Conservation (phyloP, 2,329 filamentous ascomycete genomes). For the Pleurostoma richardsiae region DNA sequence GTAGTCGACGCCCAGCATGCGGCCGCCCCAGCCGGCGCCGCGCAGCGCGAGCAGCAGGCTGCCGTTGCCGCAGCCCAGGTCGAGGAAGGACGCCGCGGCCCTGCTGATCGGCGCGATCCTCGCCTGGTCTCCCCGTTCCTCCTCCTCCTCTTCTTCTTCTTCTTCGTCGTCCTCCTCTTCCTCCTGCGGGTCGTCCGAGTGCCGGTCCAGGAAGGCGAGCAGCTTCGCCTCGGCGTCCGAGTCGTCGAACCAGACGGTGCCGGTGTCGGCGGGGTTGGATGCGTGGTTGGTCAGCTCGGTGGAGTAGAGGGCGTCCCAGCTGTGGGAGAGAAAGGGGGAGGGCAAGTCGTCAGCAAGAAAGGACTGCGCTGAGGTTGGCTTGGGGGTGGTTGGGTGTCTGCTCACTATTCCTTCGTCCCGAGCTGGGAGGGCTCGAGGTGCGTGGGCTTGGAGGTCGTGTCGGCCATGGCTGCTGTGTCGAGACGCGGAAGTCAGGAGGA, state of each 20-base stretch:
- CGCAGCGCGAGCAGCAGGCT: slow-evolving; percentile 81
- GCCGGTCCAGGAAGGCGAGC: slow-evolving; percentile 56
- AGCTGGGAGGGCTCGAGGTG: slow-evolving; percentile 73
- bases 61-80: slow-evolving; percentile 92
- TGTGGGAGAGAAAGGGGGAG: slow-evolving; percentile 27
- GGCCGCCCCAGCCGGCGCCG: slow-evolving; percentile 58
- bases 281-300: slow-evolving; percentile 68
- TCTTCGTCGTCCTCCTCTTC: slow-evolving; percentile 9
- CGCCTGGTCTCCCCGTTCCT: slow-evolving; percentile 7
- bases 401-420: slow-evolving; percentile 87
- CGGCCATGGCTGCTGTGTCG: not conserved
- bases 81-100: slow-evolving; percentile 60
- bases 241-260: slow-evolving; percentile 96
- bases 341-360: not conserved
- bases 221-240: slow-evolving; percentile 81
- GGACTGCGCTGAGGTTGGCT: not conserved
- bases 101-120: slow-evolving; percentile 12
- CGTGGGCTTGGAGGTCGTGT: slow-evolving; percentile 36
- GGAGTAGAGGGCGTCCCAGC: slow-evolving; percentile 73
- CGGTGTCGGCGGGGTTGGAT: slow-evolving; percentile 69
- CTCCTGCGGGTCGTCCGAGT: slow-evolving; percentile 13
- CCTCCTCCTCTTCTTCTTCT: slow-evolving; percentile 16
- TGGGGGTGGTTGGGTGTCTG: slow-evolving; percentile 10
- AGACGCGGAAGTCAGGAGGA: too few species aligned
- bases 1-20: slow-evolving; percentile 86